Conservation (phyloP, 2,329 filamentous ascomycete genomes). For the Monilinia laxa region DNA sequence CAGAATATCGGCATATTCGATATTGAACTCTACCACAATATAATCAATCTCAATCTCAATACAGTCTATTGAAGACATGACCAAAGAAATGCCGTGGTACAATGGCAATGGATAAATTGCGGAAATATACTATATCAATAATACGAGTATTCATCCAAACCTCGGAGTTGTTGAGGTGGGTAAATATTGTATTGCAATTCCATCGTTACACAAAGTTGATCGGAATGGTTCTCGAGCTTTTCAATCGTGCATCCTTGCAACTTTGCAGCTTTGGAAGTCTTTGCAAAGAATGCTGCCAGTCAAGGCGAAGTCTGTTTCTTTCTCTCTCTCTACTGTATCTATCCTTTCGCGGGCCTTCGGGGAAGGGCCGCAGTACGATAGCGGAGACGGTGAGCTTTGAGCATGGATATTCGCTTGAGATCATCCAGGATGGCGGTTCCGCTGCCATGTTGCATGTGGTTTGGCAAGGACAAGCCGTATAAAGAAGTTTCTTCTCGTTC, state of each 20-base stretch:
- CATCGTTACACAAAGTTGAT: background rate
- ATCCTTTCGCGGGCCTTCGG: background rate
- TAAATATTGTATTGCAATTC: background rate
- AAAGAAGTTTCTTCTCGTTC: background rate
- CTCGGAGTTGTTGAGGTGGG: background rate
- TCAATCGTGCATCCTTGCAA: background rate
- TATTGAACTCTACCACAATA: background rate
- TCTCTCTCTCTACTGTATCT: background rate
- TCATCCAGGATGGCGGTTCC: background rate
- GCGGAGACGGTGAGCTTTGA: slow-evolving; percentile 8
- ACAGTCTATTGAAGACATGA: background rate
- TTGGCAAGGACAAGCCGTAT: slow-evolving; percentile 16
- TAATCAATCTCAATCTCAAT: background rate
- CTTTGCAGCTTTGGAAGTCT: background rate
- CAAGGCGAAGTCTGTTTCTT: background rate
- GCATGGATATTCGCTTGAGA: slow-evolving; percentile 15
- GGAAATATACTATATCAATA: background rate
- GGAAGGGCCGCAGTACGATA: slow-evolving; percentile 2
- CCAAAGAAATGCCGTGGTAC: background rate
- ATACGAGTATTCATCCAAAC: background rate
- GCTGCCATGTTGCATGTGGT: background rate
- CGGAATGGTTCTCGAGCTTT: slow-evolving; percentile 11
- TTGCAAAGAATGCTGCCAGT: background rate
- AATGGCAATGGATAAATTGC: background rate
- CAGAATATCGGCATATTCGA: background rate